These are phyloP conservation scores for Ogataea philodendri DNA, from an alignment of 805 yeast genomes.

Conservation along the genomic window DNA sequence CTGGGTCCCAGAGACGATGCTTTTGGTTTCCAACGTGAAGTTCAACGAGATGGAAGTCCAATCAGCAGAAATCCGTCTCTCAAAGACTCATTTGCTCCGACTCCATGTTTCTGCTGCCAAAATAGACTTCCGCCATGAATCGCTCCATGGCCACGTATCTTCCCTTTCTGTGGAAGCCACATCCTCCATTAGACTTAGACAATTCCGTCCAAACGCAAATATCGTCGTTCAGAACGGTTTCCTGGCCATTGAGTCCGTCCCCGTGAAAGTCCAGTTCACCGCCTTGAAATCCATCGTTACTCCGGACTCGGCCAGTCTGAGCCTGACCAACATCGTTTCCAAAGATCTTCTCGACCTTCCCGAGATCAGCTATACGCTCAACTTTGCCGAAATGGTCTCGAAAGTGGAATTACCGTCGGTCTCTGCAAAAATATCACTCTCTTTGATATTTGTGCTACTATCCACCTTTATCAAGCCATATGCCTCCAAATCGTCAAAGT, in stretches of 20 bases:
- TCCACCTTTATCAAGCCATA: neutral
- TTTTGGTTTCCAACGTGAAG: neutral
- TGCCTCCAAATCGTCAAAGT: constrained; percentile 1
- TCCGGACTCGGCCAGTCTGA: neutral
- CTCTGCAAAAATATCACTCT: neutral
- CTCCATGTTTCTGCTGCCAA: neutral
- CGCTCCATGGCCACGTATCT: too few relatives aligned
- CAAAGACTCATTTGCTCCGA: neutral
- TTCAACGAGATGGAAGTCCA: neutral
- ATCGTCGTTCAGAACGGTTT: neutral
- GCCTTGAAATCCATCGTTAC: neutral
- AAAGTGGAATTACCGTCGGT: neutral
- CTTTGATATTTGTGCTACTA: constrained; percentile 1
- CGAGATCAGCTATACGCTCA: too few relatives aligned
- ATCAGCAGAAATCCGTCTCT: neutral
- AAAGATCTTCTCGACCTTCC: too few relatives aligned
- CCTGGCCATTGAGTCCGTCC: neutral
- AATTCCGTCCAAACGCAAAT: neutral
- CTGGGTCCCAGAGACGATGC: constrained; percentile 1
- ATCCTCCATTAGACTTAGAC: neutral
- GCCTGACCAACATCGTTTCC: too few relatives aligned
- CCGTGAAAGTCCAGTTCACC: neutral
- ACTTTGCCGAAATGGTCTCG: neutral
- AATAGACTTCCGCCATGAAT: too few relatives aligned
- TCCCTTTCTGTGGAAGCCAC: too few relatives aligned